Evolutionary conservation across 2,329 filamentous ascomycete species (phyloP), one percentile per base, ranked within the genome.

Genomic region (Elsinoe batatas): DNA sequence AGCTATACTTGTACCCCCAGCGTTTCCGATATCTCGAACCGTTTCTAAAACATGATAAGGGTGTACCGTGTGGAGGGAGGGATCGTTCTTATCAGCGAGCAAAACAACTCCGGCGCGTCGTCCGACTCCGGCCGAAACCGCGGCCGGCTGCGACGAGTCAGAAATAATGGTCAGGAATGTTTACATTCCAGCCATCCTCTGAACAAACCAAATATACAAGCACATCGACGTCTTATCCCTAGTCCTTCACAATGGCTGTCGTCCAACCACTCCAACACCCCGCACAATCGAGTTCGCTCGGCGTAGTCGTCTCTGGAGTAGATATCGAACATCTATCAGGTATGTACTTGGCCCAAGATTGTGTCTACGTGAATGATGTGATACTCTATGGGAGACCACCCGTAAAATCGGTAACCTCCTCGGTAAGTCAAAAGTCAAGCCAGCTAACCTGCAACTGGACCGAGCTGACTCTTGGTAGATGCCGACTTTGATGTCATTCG

Each of bases 401-500:
- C 53, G 53, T 55, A 22, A 46, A 55, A 80, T 76, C 77, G 77
- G 77, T 79, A 79, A 79, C 77, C 77, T 79, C 77, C 72, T 76
- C 57, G 51, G 57, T 57, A 59, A 56, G 33, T 35, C 5, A 32
- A 30, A 59, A 56, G 33, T 35, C 5, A 32, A 30, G 26, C 26
- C 13, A 20, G 36, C 49, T 53, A 51, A 36, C 42, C 22, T 26
- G n/a, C 51, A 57, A 15, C 15, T 26, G 32, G 12, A 17, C 46
- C 4, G 6, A 36, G 46, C 42, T 56, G 40, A 58, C 51, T 22
- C 15, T 20, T 59, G 42, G 56, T 61, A 75, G 83, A 87, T 61
- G 74, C 74, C 61, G 81, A 86, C 63, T 88, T 88, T 65, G 71
- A 76, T 6, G 67, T 76, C 17, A 82, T 91, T 63, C 79, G 77